Conservation (phyloP, 2,329 filamentous ascomycete species). For the Pyricularia sp. region DNA sequence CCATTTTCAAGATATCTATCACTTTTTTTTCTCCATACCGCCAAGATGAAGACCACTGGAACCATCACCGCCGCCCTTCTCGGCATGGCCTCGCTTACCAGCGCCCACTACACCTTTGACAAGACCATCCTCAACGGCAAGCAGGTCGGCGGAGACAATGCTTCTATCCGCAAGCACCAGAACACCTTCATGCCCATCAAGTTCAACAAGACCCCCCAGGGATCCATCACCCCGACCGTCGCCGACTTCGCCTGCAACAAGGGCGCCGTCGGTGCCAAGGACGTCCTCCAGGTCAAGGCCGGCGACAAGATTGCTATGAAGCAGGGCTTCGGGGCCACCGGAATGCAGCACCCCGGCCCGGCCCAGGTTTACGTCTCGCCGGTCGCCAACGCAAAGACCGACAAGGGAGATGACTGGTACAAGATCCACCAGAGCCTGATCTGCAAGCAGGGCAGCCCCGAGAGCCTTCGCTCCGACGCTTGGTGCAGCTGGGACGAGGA, state of each 20-base stretch:
- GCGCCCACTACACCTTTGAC: constrained; percentile 1
- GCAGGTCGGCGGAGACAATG: constrained; percentile 1
- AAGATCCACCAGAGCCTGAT: constrained; percentile 3
- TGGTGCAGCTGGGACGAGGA: constrained; percentile 24
- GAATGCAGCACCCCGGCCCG: constrained; percentile 3
- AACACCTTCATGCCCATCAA: constrained; percentile 3
- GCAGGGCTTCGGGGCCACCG: constrained; percentile 1
- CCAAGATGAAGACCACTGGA: constrained; percentile 5
- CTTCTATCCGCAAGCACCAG: constrained; percentile 3
- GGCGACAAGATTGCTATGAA: background rate
- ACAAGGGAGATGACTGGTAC: constrained; percentile 2
- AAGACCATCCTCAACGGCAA: background rate
- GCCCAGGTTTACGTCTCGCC: constrained; percentile 3
- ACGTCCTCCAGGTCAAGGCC: constrained; percentile 3
- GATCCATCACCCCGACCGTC: constrained; percentile 1
- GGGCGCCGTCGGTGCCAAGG: background rate
- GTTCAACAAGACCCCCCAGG: background rate
- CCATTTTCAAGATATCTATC: background rate
- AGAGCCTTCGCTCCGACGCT: constrained; percentile 1
- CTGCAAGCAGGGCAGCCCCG: background rate
- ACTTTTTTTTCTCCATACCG: background rate
- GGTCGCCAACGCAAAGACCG: background rate
- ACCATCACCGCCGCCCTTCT: background rate
- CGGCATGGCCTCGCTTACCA: background rate
- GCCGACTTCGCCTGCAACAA: constrained; percentile 3